These are phyloP conservation scores for Vigna nakashimae DNA, from an alignment of 306 rosid species.

Conservation along the genomic window DNA sequence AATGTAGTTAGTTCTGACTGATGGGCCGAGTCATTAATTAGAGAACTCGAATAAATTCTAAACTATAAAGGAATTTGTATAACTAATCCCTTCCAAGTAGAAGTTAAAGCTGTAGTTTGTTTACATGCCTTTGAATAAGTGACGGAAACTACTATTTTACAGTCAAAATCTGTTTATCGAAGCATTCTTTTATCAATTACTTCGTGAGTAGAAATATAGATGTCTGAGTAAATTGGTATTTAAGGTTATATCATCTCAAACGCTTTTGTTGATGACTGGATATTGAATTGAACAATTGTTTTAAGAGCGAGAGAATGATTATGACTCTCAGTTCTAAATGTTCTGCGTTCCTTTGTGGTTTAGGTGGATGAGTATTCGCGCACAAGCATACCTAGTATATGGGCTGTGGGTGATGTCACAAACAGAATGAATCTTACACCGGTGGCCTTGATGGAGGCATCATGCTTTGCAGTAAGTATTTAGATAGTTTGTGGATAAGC, in stretches of 20 bases:
- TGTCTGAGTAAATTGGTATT: conserved; percentile 24
- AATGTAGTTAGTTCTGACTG: conserved; percentile 23
- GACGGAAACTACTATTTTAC: neutral
- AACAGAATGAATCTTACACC: conserved; percentile 92
- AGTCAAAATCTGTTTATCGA: neutral
- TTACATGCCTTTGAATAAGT: neutral
- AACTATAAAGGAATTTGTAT: conserved; percentile 8
- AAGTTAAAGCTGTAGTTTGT: neutral
- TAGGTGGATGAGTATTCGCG: conserved; percentile 89
- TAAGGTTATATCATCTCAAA: neutral
- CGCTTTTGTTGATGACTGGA: conserved; percentile 16
- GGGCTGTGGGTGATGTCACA: conserved; percentile 98
- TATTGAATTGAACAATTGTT: conserved; percentile 8
- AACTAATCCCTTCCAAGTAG: conserved; percentile 2
- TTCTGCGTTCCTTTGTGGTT: conserved; percentile 34
- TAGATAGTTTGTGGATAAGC: conserved; percentile 22
- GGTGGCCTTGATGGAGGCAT: conserved; percentile 94
- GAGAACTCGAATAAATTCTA: conserved; percentile 1
- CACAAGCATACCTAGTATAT: conserved; percentile 77
- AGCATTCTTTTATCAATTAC: neutral
- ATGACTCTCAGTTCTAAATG: conserved; percentile 24
- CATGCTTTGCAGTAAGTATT: conserved; percentile 79
- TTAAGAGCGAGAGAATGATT: conserved; percentile 6
- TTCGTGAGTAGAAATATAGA: neutral
- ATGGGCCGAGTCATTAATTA: neutral